A percentile compares a stretch with the other conserved stretches of the same genome.
These are phyloP conservation scores for Rickenella mellea DNA, from an alignment of 768 basidiomycete species.

Conservation along the genomic window DNA sequence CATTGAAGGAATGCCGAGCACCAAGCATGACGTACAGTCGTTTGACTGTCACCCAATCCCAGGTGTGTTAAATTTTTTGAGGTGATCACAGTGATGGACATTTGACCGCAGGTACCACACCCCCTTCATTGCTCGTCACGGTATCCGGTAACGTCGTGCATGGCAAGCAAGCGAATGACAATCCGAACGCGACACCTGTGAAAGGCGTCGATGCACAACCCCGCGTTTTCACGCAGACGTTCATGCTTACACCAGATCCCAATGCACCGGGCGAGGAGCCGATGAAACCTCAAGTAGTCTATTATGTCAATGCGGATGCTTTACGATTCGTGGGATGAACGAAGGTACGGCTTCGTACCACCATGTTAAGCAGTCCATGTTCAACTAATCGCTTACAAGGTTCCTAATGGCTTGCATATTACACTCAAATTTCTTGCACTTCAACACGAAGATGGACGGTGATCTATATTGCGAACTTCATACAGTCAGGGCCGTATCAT, in stretches of 20 bases:
- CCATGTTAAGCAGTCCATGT: too few relatives aligned
- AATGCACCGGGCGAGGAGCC: too few relatives aligned
- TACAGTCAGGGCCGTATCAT: too few relatives aligned
- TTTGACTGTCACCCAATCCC: constrained; percentile 89
- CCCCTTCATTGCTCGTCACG: constrained; percentile 69
- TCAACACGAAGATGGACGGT: too few relatives aligned
- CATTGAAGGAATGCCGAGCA: constrained; percentile 63
- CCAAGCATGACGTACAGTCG: constrained; percentile 79
- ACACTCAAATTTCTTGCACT: too few relatives aligned
- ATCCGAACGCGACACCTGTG: constrained; percentile 36
- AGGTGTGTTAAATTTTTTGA: constrained; percentile 31
- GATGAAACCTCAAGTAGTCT: constrained; percentile 46
- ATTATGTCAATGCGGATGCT: constrained; percentile 72
- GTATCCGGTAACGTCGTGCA: constrained; percentile 77
- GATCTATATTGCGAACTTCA: too few relatives aligned
- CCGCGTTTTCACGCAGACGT: constrained; percentile 81
- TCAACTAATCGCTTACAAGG: too few relatives aligned
- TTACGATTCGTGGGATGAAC: constrained; percentile 76
- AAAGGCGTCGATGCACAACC: constrained; percentile 59
- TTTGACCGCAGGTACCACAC: constrained; percentile 47
- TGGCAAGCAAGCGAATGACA: constrained; percentile 49
- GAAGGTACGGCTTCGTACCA: too few relatives aligned
- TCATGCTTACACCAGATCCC: constrained; percentile 74
- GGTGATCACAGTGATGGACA: constrained; percentile 5
- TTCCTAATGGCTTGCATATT: too few relatives aligned